phyloP scores from a whole-genome alignment of 257 asterid genomes.

The Solanum boliviense region DNA sequence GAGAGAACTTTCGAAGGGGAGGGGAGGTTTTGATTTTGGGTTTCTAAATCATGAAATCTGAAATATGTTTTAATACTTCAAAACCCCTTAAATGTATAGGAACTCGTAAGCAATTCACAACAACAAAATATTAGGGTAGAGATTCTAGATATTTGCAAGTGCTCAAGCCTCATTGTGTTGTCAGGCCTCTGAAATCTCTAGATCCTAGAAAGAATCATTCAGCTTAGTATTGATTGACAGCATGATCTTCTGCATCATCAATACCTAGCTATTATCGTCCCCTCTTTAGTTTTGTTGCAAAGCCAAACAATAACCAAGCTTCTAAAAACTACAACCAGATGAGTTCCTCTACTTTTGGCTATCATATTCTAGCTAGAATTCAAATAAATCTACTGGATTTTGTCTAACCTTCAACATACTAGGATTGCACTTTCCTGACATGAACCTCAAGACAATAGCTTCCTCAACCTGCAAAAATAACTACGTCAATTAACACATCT shows the following conservation, averaged over 20 bases:
- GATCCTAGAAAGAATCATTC: slow-evolving; percentile 63
- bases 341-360: slow-evolving; percentile 9
- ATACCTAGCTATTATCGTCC: slow-evolving; percentile 69
- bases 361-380: slow-evolving; percentile 6
- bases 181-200: slow-evolving; percentile 18
- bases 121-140: slow-evolving; percentile 64
- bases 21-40: no score
- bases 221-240: slow-evolving; percentile 45
- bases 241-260: slow-evolving; percentile 66
- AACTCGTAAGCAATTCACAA: slow-evolving; percentile 51
- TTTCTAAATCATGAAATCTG: no score
- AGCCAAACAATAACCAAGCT: slow-evolving; percentile 53
- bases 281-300: slow-evolving; percentile 80
- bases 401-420: slow-evolving; percentile 48
- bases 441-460: slow-evolving; percentile 47
- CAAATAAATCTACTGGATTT: not conserved
- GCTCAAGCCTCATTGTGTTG: slow-evolving; percentile 52
- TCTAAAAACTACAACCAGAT: slow-evolving; percentile 40
- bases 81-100: slow-evolving; percentile 37
- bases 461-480: slow-evolving; percentile 61
- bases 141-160: slow-evolving; percentile 51
- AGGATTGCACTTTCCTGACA: slow-evolving; percentile 56
- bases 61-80: no score
- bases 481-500: not conserved
- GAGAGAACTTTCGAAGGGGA: no score